phyloP scores from a whole-genome alignment of 2,329 filamentous ascomycete species.

The Emericellopsis cladophorae region DNA sequence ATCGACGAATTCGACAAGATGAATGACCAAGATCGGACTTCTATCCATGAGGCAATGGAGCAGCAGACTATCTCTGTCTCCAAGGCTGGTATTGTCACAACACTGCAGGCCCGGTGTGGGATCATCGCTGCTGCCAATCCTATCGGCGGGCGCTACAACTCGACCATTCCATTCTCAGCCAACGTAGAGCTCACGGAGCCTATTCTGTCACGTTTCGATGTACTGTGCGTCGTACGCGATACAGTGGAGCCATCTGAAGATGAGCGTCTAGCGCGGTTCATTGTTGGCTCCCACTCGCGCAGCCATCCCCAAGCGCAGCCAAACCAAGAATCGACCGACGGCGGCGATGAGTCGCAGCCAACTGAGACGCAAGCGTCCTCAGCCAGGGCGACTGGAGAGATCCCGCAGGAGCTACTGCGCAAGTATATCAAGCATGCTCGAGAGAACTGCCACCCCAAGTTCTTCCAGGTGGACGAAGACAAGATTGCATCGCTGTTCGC shows the following conservation, averaged over 20 bases:
- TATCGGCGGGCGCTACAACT: constrained; percentile 92
- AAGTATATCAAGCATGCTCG: constrained; percentile 97
- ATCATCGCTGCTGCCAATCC: constrained; percentile 96
- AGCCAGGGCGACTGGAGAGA: constrained; percentile 47
- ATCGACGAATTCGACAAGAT: constrained; percentile 99
- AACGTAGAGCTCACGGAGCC: constrained; percentile 97
- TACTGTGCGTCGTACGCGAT: constrained; percentile 90
- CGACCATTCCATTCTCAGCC: constrained; percentile 86
- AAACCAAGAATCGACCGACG: constrained; percentile 31
- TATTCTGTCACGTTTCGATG: constrained; percentile 95
- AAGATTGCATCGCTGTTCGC: constrained; percentile 90
- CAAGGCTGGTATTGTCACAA: constrained; percentile 96
- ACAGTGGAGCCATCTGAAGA: constrained; percentile 88
- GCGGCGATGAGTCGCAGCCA: constrained; percentile 5
- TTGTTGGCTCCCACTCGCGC: constrained; percentile 85
- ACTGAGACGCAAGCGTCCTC: not conserved
- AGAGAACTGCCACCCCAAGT: constrained; percentile 78
- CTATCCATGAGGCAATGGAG: constrained; percentile 99
- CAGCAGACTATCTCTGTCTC: constrained; percentile 99
- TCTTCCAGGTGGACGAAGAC: constrained; percentile 96
- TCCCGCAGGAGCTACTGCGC: constrained; percentile 78
- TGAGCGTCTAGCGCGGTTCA: constrained; percentile 85
- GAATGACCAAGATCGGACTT: constrained; percentile 97
- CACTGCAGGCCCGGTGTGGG: constrained; percentile 86
- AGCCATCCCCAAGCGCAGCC: constrained; percentile 60